Evolutionary conservation across 2,329 filamentous ascomycete genomes (phyloP), one percentile per base, ranked within the genome.

Genomic region (Sporothrix euskadiensis): DNA sequence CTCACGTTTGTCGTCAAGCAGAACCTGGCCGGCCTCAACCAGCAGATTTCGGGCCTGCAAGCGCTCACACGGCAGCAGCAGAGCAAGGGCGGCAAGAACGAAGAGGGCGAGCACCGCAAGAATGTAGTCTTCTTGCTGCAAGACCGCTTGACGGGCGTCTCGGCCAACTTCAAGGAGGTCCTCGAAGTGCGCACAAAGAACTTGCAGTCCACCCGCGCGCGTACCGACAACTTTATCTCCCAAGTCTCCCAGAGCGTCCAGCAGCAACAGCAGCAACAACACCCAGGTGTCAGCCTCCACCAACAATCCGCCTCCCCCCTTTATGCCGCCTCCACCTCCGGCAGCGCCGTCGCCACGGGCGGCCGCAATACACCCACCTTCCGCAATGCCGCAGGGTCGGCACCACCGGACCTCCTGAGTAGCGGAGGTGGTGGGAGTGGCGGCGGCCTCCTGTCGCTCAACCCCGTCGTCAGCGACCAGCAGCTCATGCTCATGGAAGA

Each of bases 171-270:
- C 87, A 98, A 98, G 83, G 95, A 98, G 78, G 95, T 98, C 6
- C 86, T 99, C 10, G 96, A 99, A 81, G 93, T 97, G 57, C 90
- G 96, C 74, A 98, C 96, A 71, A 97, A 97, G 85, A 99, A 98
- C 81, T 97, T 99, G 76, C 96, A 98, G 82, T 96, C 95, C 3
- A 97, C 93, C 73, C 88, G 94, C 74, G 94, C 93, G 63, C 87
- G 96, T 77, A 98, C 96, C 30, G 96, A 98, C 83, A 97, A 98
- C 80, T 99, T 99, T 79, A 94, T 99, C 71, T 97, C 93, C 2
- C 92, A 92, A 3, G 94, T 98, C 16, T 93, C 92, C 2, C 90
- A 93, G 74, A 91, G 94, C 78, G 87, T 92, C 2, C 90, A 92
- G 77, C 85, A 86, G 0, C 85, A 91, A 14, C 85, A 92, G 16